A percentile compares a stretch with the other conserved stretches of the same genome.
phyloP scores from a whole-genome alignment of 169 alveolate species.

The Plasmodium sp. region DNA sequence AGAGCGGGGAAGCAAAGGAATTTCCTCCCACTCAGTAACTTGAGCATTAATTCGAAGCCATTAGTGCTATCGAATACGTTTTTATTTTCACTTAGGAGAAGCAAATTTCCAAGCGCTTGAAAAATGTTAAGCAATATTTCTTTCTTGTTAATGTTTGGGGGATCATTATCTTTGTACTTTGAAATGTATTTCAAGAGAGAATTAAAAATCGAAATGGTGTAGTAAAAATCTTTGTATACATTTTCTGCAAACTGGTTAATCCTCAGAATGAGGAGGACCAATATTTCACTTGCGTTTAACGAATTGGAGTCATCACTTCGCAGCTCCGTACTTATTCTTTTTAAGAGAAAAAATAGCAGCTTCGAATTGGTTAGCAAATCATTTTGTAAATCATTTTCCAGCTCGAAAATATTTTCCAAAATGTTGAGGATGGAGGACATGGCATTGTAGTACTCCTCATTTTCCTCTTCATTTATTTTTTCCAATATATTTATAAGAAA shows the following conservation, averaged over 20 bases:
- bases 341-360: constrained; percentile 67
- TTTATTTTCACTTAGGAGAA: constrained; percentile 45
- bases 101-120: constrained; percentile 67
- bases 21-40: constrained; percentile 70
- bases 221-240: constrained; percentile 65
- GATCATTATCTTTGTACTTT: constrained; percentile 58
- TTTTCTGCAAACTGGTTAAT: constrained; percentile 69
- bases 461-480: constrained; percentile 64
- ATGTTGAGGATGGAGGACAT: constrained; percentile 62
- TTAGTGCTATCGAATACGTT: constrained; percentile 34
- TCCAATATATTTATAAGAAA: constrained; percentile 67
- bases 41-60: constrained; percentile 69
- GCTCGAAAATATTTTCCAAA: constrained; percentile 68
- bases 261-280: constrained; percentile 59
- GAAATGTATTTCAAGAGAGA: constrained; percentile 56
- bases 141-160: constrained; percentile 51
- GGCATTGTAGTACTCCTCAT: constrained; percentile 66
- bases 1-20: constrained; percentile 67
- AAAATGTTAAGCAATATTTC: constrained; percentile 63
- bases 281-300: constrained; percentile 67
- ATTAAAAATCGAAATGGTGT: constrained; percentile 62
- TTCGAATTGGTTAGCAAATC: constrained; percentile 65
- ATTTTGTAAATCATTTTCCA: constrained; percentile 63
- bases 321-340: constrained; percentile 54
- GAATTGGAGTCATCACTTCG: constrained; percentile 52